These are phyloP conservation scores for Potentilla sterilis DNA, from an alignment of 306 rosid species.

Conservation along the genomic window DNA sequence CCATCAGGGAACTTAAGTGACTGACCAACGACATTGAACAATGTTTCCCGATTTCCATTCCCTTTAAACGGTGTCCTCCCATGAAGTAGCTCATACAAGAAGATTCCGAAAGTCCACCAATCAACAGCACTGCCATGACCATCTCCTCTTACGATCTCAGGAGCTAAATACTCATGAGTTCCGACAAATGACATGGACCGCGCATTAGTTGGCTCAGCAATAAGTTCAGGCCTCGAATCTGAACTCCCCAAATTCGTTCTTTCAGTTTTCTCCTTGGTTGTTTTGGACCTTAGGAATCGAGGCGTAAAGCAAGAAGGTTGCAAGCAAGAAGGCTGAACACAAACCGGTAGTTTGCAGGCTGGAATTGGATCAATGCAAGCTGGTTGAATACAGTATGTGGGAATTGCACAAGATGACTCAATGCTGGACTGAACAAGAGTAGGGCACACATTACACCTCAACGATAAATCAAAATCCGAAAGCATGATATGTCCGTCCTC, in stretches of 20 bases:
- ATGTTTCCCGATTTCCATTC: conserved; percentile 52
- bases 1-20: conserved; percentile 50
- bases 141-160: conserved; percentile 62
- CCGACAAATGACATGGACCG: conserved; percentile 68
- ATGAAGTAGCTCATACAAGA: conserved; percentile 48
- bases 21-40: conserved; percentile 54
- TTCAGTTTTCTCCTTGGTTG: conserved; percentile 32
- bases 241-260: conserved; percentile 19
- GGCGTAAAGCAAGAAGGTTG: conserved; percentile 63
- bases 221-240: conserved; percentile 44
- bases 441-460: conserved; percentile 51
- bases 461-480: conserved; percentile 56
- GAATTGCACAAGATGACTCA: conserved; percentile 39
- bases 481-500: conserved; percentile 69
- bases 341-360: conserved; percentile 48
- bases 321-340: conserved; percentile 51
- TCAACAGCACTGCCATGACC: conserved; percentile 72
- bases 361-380: conserved; percentile 46
- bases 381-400: conserved; percentile 53
- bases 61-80: conserved; percentile 63
- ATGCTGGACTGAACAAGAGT: conserved; percentile 49
- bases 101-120: conserved; percentile 69
- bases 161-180: conserved; percentile 62
- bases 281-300: conserved; percentile 33
- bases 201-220: conserved; percentile 55